Evolutionary conservation across 352 stramenopile genomes (phyloP).

Genomic region (Pilasporangium apinafurcum): DNA sequence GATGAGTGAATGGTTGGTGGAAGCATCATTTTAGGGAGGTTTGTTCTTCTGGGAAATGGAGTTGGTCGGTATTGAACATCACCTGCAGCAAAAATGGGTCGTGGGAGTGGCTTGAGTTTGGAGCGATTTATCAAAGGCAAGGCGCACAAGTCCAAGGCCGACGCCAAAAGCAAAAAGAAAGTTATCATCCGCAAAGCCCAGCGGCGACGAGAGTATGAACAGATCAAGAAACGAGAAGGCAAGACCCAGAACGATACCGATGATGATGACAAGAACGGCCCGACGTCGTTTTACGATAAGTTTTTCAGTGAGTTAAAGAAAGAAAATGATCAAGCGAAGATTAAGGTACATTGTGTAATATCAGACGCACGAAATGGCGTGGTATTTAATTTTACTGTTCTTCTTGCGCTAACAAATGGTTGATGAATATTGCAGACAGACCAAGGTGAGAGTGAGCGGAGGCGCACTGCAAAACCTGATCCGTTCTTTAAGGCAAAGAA

Average conservation of each 20-base stretch:
- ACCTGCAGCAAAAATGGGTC: conserved; percentile 26
- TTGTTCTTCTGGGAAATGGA: neutral
- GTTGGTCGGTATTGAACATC: no score
- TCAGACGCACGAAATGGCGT: conserved; percentile 6
- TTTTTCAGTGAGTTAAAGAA: conserved; percentile 67
- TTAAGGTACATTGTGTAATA: neutral
- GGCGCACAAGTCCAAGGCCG: conserved; percentile 66
- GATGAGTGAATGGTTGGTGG: no score
- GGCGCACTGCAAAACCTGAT: conserved; percentile 39
- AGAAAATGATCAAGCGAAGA: conserved; percentile 19
- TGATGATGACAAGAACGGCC: conserved; percentile 2
- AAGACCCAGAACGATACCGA: conserved; percentile 8
- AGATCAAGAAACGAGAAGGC: conserved; percentile 65
- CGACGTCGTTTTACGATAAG: conserved; percentile 71
- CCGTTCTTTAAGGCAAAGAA: conserved; percentile 84
- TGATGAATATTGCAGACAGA: conserved; percentile 4
- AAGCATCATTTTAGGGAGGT: conserved; percentile 1
- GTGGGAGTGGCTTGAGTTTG: conserved; percentile 74
- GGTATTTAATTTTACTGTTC: neutral
- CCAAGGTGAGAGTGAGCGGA: conserved; percentile 10
- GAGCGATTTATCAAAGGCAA: conserved; percentile 87
- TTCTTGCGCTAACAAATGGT: conserved; percentile 3
- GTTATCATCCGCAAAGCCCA: conserved; percentile 75
- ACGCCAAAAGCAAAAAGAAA: conserved; percentile 83
- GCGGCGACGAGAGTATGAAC: conserved; percentile 72